Base-by-base conservation (phyloP, 306 rosid genomes). In the Gastrolobium villosum region DNA sequence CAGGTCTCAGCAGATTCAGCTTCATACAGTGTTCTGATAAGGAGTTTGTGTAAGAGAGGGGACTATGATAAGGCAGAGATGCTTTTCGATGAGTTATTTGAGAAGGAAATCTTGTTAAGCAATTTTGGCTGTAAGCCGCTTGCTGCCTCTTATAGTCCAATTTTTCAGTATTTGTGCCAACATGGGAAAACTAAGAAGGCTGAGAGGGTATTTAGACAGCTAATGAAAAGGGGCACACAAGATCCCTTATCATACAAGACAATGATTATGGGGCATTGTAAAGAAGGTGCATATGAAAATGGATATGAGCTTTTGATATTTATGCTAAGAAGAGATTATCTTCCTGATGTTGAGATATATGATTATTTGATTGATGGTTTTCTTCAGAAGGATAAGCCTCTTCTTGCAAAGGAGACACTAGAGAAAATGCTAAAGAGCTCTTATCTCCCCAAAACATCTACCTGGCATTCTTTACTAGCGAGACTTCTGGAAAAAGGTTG, bases 211-310 rank as follows among this genome's bases (percentile, higher is more conserved):
- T 85, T 91, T 79, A 84, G 97, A 80, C 97, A 93, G 81, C 85
- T 94, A 49, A 90, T 94, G 96, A 91, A 50, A 84, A 88, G 96
- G 86, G 98, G 97, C 36, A 90, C 91, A 6, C 98, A 91, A 83
- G 97, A 94, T 65, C 96, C 90, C 59, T 75, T 82, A 70, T 88
- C 90, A 39, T 94, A 71, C 85, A 82, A 74, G 72, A 87, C 87
- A 35, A 78, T 94, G 84, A 90, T 94, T 79, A 91, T 91, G 93
- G 98, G 97, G 56, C 92, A 91, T 7, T 91, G 98, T 53, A 90
- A 76, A 75, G 92, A 94, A 88, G 92, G 96, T 54, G 70, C 89
- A 7, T 86, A 74, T 54, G 89, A 90, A 84, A 84, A 82, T 3
- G 97, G 91, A 40, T 91, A 79, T 74, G 88, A 85, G 71, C 85